Percentiles rank a stretch among this genome's conserved stretches.
Evolutionary conservation across 2,329 filamentous ascomycete genomes (phyloP).

Genomic region (Colletotrichum sp.): DNA sequence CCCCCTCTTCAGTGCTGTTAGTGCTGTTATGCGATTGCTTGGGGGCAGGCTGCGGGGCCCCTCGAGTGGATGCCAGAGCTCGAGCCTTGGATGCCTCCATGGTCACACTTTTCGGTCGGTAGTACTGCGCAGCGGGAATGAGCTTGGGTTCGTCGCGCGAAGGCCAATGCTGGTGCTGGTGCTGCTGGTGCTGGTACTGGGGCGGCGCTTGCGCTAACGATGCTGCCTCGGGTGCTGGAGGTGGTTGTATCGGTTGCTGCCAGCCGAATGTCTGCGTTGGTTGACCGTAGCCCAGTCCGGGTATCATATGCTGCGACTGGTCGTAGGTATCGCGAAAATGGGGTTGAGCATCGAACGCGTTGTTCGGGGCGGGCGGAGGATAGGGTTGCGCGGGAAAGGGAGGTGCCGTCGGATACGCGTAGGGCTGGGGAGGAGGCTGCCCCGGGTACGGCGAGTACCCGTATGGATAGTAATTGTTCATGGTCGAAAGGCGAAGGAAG

Average conservation of each 20-base stretch:
- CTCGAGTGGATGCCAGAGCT: background rate
- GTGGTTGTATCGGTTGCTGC: background rate
- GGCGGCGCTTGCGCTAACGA: background rate
- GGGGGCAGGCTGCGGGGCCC: background rate
- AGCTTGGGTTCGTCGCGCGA: conserved; percentile 19
- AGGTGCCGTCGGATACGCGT: conserved; percentile 11
- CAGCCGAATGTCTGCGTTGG: background rate
- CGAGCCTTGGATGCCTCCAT: conserved; percentile 21
- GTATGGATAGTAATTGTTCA: conserved; percentile 46
- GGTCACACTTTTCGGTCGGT: conserved; percentile 10
- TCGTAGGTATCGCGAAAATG: conserved; percentile 18
- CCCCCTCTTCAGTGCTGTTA: conserved; percentile 66
- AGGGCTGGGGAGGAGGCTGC: conserved; percentile 22
- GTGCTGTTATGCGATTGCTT: background rate
- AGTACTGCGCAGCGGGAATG: conserved; percentile 21
- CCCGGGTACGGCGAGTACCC: conserved; percentile 36
- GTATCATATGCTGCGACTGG: conserved; percentile 26
- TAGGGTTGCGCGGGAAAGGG: background rate
- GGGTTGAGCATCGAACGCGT: background rate
- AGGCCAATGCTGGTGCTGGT: conserved; percentile 1
- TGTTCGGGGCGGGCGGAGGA: background rate
- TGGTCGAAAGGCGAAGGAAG: background rate
- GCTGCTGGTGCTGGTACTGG: background rate
- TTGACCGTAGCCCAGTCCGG: conserved; percentile 26
- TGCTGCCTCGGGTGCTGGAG: background rate